Evolutionary conservation across 176 grass and related monocot species (phyloP).

Genomic region (Ananas comosus): DNA sequence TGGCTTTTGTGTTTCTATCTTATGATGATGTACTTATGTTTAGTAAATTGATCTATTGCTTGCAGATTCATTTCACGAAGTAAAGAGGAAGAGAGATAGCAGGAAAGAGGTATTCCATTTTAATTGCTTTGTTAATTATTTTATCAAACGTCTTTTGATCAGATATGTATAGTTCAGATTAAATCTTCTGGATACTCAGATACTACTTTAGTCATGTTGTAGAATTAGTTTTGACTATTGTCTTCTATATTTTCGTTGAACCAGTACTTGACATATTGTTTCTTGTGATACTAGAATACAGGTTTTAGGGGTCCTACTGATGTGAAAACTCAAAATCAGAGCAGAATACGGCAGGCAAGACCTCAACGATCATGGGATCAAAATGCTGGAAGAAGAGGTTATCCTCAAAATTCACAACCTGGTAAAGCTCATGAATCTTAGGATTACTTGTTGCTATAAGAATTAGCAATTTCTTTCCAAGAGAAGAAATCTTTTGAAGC

Average conservation of each 20-base stretch:
- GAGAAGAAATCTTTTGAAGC: too few relatives aligned
- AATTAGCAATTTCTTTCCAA: too few relatives aligned
- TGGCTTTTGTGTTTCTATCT: constrained; percentile 1
- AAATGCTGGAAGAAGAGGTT: constrained; percentile 30
- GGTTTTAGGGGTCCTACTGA: constrained; percentile 21
- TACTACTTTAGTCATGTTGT: not conserved
- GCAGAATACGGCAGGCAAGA: constrained; percentile 22
- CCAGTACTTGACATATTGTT: constrained; percentile 1
- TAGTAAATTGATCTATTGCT: not conserved
- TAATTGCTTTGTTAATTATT: not conserved
- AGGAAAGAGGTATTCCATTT: constrained; percentile 68
- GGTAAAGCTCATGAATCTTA: constrained; percentile 17
- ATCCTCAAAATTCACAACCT: constrained; percentile 28
- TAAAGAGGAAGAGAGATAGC: constrained; percentile 74
- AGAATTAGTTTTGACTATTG: not conserved
- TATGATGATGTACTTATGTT: not conserved
- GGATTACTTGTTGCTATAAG: too few relatives aligned
- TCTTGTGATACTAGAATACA: constrained; percentile 20
- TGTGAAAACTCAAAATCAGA: constrained; percentile 19
- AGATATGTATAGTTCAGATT: too few relatives aligned
- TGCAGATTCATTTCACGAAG: constrained; percentile 90
- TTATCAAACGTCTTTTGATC: too few relatives aligned
- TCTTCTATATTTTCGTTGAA: not conserved
- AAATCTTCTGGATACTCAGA: not conserved
- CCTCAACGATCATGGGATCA: constrained; percentile 25